A percentile compares a stretch with the other conserved stretches of the same genome.
Evolutionary conservation across 2,329 filamentous ascomycete species (phyloP).

Genomic region (Xylaria hypoxylon): DNA sequence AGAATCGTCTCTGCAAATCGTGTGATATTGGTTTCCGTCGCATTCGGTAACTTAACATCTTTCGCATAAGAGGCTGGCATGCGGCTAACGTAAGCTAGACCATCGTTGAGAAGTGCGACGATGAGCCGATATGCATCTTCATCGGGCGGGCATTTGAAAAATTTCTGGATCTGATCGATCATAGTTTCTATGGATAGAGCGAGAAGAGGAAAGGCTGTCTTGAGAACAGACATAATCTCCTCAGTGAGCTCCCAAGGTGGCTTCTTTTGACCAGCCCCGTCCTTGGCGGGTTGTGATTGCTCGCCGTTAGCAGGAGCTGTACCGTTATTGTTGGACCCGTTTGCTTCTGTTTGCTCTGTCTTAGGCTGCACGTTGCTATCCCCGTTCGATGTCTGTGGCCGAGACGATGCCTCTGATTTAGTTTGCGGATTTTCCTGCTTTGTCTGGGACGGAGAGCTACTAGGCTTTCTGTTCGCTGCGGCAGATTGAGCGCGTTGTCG

Average conservation of each 20-base stretch:
- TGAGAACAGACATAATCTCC: conserved; percentile 93
- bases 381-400: conserved; percentile 65
- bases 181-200: conserved; percentile 99
- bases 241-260: conserved; percentile 97
- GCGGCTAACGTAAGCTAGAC: conserved; percentile 88
- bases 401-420: conserved; percentile 56
- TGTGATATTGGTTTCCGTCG: conserved; percentile 96
- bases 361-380: conserved; percentile 58
- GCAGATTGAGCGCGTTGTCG: conserved; percentile 62
- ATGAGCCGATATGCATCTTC: conserved; percentile 98
- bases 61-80: conserved; percentile 88
- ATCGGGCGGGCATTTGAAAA: conserved; percentile 98
- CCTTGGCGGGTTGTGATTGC: conserved; percentile 44
- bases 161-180: conserved; percentile 98
- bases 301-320: conserved; percentile 44
- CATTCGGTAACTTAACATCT: conserved; percentile 88
- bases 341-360: conserved; percentile 56
- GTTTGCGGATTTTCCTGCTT: conserved; percentile 66
- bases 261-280: conserved; percentile 67
- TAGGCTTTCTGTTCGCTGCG: conserved; percentile 59
- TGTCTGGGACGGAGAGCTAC: conserved; percentile 60
- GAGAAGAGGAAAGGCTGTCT: conserved; percentile 95
- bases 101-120: conserved; percentile 96
- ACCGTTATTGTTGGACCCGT: conserved; percentile 40
- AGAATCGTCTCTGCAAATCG: conserved; percentile 96